Evolutionary conservation across 2,329 filamentous ascomycete species (phyloP), one percentile per base, ranked within the genome.

Genomic region (Alternaria conjuncta): DNA sequence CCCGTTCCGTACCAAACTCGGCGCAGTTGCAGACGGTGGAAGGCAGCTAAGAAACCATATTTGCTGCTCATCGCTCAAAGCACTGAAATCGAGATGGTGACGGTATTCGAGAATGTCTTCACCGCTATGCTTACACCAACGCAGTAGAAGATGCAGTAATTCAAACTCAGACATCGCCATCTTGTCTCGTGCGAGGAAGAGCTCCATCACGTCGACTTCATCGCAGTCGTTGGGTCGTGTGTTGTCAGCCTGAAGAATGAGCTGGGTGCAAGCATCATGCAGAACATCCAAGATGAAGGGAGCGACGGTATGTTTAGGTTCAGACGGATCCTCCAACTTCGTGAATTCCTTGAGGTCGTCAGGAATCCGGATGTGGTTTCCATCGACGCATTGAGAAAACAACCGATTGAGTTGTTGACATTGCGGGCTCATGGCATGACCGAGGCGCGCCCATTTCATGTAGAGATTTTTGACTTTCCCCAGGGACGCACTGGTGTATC

Each of bases 371-470:
- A 83, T 80, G 9, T 73, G 70, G 57, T 82, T 82, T 0, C 80
- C 81, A 61, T 83, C 81, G 8, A 83, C 81, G 55, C 80, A 81
- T 56, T 76, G 75, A 5, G 81, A 82, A 60, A 82, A 82, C 4
- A 83, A 68, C 5, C 80, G 72, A 61, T 83, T 83, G 28, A 82
- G 69, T 57, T 83, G 77, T 63, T 82, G 80, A 60, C 81, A 82
- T 63, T 82, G 67, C 9, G 74, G 53, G 26, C 77, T 79, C 75
- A 82, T 78, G 7, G 81, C 62, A 10, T 79, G 78, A 18, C 71
- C 74, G 5, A 75, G 68, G 25, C 79, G 73, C 28, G 79, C 80
- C 81, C 81, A 83, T 50, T 80, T 76, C n/a, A 83, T 73, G 64
- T 79, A 82, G 10, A 83, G 71, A 50, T 81, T 82, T 65, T 82